Conservation (phyloP, 129 eudicot species). For the Chrysanthemum lavandulifolium region DNA sequence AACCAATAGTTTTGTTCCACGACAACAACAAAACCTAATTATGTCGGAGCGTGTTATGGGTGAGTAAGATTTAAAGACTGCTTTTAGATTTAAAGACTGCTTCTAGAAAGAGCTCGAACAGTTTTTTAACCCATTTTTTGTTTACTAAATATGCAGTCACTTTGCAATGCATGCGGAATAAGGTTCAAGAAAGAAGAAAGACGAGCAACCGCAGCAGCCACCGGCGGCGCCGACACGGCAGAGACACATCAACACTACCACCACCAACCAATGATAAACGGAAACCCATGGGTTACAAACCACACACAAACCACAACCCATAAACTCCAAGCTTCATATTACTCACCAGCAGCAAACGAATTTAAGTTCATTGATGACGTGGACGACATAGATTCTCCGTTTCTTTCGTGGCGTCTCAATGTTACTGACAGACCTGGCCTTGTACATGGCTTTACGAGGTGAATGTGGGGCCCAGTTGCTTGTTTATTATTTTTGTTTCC, state of each 20-base stretch:
- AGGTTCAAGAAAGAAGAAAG: conserved; percentile 93
- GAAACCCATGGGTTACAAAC: conserved; percentile 46
- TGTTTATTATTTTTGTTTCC: conserved; percentile 1
- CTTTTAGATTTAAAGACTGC: too few species aligned
- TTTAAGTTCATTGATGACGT: conserved; percentile 71
- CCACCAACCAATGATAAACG: conserved; percentile 37
- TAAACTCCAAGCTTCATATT: conserved; percentile 58
- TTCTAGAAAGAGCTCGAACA: too few species aligned
- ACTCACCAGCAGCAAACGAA: conserved; percentile 53
- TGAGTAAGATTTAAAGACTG: too few species aligned
- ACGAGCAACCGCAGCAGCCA: conserved; percentile 68
- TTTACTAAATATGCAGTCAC: conserved; percentile 51
- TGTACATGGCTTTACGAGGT: conserved; percentile 78
- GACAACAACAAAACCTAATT: too few species aligned
- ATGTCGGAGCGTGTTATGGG: too few species aligned
- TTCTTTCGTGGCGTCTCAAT: conserved; percentile 70
- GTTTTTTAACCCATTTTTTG: neutral
- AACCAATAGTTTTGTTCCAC: too few species aligned
- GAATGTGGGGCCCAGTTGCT: conserved; percentile 19
- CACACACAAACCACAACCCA: conserved; percentile 44
- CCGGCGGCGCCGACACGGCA: conserved; percentile 26
- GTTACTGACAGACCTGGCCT: conserved; percentile 66
- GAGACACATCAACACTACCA: conserved; percentile 29
- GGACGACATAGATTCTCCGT: conserved; percentile 58
- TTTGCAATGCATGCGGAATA: conserved; percentile 96